Evolutionary conservation across 345 rosid species (phyloP).

Genomic region (Linum usitatissimum): DNA sequence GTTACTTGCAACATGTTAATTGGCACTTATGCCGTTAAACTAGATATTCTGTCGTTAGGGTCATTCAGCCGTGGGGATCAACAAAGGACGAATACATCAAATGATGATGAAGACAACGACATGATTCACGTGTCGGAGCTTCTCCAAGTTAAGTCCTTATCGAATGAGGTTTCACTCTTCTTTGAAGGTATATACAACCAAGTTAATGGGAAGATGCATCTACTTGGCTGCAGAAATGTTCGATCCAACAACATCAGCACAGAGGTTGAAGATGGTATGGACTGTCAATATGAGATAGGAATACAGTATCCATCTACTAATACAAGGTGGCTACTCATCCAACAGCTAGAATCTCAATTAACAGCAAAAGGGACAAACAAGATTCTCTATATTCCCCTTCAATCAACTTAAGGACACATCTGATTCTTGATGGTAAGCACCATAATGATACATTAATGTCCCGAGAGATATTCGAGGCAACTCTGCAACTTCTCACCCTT

Average conservation of each 20-base stretch:
- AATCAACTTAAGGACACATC: not conserved
- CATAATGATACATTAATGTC: not conserved
- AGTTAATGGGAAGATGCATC: slow-evolving; percentile 11
- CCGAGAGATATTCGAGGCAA: slow-evolving; percentile 6
- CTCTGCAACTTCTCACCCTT: slow-evolving; percentile 10
- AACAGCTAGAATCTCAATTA: slow-evolving; percentile 4
- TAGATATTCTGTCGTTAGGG: slow-evolving; percentile 13
- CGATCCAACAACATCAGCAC: not conserved
- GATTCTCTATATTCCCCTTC: slow-evolving; percentile 11
- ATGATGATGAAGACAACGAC: not conserved
- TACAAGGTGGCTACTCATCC: slow-evolving; percentile 7
- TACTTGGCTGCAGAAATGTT: slow-evolving; percentile 16
- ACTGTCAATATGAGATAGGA: slow-evolving; percentile 11
- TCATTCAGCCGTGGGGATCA: not conserved
- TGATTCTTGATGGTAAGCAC: not conserved
- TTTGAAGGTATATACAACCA: slow-evolving; percentile 19
- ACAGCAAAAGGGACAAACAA: slow-evolving; percentile 8
- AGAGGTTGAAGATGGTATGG: slow-evolving; percentile 4
- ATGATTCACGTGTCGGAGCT: not conserved
- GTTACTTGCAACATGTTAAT: too few species aligned
- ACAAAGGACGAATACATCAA: not conserved
- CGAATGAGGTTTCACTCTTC: not conserved
- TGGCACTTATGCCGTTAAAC: not conserved
- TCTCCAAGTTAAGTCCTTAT: not conserved
- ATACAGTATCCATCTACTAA: slow-evolving; percentile 6